Base-by-base conservation (phyloP, 768 basidiomycete genomes). In the Amanita rubescens region DNA sequence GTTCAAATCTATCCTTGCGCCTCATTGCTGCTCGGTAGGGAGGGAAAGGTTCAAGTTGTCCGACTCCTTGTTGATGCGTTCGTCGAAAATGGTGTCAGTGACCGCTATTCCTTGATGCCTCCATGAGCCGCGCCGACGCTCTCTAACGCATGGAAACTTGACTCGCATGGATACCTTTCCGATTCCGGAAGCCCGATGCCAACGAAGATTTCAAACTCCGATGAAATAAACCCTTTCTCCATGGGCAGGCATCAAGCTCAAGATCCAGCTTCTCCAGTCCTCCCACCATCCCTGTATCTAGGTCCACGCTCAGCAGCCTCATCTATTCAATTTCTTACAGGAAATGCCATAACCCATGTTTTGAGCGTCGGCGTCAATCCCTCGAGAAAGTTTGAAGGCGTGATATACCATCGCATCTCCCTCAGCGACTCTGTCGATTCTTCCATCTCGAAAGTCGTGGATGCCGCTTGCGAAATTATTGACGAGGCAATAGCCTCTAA, bases 291-390 rank as follows among this genome's bases (percentile, higher is more conserved):
- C 19, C 58, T 75, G 27, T 74, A 71, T 57, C 69, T 77, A 7
- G 75, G 75, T 0, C 75, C 75, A 14, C 61, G 69, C 51, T 69
- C 74, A 9, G 59, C 73, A 8, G 71, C 72, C 3, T 68, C 73
- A 1, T 68, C 68, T 3, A 45, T 58, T 1, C 19, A 59, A 11
- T 74, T 75, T 55, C 61, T 76, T 27, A 55, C 57, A 15, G 25
- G 65, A n/a, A 59, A 69, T 20, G 51, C 51, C 3, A 72, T 77
- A 45, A 71, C 67, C 5, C 65, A 74, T 49, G 69, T 77, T 44
- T 63, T 76, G 30, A 73, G 71, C 59, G 66, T 76, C 45, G 75
- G 74, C 22, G 55, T 55, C 22, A 65, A 61, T 2, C 75, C 75
- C 0, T 55, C 60, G 0, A 43, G 57, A 2, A 59, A 59, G 15